phyloP scores from a whole-genome alignment of 1,284 basidiomycete genomes.

The Irpex sp. region DNA sequence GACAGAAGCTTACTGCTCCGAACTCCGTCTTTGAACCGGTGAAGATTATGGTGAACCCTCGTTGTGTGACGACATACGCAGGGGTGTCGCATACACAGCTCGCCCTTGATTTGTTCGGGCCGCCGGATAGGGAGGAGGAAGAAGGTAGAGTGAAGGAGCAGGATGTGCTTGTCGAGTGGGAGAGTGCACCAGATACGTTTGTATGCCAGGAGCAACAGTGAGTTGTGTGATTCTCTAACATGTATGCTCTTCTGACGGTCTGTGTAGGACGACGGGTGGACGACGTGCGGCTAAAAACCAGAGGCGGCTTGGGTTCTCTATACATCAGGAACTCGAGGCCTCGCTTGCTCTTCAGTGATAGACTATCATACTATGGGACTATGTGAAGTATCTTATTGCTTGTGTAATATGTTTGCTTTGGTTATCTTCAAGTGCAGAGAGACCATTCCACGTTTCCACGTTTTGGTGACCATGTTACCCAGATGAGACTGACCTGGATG shows the following conservation, averaged over 20 bases:
- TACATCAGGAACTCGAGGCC: conserved; percentile 63
- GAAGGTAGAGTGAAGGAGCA: conserved; percentile 43
- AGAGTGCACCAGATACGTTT: conserved; percentile 89
- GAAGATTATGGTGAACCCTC: conserved; percentile 87
- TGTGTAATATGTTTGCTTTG: neutral
- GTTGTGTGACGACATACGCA: conserved; percentile 94
- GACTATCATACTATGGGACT: neutral
- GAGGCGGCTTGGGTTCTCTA: conserved; percentile 78
- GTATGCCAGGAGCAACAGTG: conserved; percentile 93
- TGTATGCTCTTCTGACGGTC: neutral
- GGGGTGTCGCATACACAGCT: conserved; percentile 92
- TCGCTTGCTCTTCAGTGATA: conserved; percentile 7
- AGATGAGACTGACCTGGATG: no score
- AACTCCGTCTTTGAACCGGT: conserved; percentile 85
- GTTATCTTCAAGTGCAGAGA: neutral
- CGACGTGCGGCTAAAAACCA: conserved; percentile 88
- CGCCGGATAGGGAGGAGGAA: conserved; percentile 48
- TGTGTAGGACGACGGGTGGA: conserved; percentile 75
- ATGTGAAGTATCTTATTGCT: neutral
- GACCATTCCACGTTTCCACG: no score
- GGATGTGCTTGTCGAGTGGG: conserved; percentile 89
- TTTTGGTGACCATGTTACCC: no score
- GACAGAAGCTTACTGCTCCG: conserved; percentile 58
- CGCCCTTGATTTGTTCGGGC: conserved; percentile 85
- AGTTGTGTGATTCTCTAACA: conserved; percentile 13